These are phyloP conservation scores for Polyplosphaeria fusca DNA, from an alignment of 495 filamentous ascomycete genomes.

Conservation along the genomic window DNA sequence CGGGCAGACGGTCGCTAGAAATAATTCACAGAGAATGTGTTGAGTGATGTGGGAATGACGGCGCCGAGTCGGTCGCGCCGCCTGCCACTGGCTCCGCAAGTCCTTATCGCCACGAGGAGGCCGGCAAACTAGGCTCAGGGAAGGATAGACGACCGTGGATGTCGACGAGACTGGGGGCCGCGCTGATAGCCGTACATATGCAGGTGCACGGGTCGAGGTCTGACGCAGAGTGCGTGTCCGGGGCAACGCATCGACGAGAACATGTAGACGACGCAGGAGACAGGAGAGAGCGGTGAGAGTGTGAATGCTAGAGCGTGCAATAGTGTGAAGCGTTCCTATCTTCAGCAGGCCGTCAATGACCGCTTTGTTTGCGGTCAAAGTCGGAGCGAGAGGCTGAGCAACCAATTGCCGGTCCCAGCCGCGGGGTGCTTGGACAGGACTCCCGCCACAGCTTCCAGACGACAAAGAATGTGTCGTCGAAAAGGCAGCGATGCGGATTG, in stretches of 20 bases:
- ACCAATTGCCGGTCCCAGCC: conserved; percentile 13
- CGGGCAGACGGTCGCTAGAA: no score
- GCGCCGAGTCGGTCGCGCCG: not conserved
- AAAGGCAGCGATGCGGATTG: no score
- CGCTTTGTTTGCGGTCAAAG: conserved; percentile 26
- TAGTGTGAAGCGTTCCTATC: no score
- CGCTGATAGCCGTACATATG: conserved; percentile 9
- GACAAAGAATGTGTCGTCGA: no score
- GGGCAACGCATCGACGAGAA: no score
- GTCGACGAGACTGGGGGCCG: not conserved
- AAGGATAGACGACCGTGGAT: not conserved
- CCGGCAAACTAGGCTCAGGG: not conserved
- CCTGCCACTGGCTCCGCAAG: conserved; percentile 16
- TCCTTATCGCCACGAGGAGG: conserved; percentile 19
- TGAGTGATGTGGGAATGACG: not conserved
- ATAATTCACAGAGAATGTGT: no score
- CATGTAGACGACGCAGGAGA: no score
- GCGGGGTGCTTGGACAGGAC: conserved; percentile 6
- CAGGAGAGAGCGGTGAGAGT: no score
- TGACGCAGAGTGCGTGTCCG: not conserved
- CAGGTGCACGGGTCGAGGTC: not conserved
- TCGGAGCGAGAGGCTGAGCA: conserved; percentile 12
- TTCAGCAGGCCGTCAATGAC: no score
- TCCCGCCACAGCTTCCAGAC: no score
- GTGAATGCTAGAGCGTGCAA: no score